Evolutionary conservation across 1,284 basidiomycete genomes (phyloP).

Genomic region (Neotropicomus parvogracilis): DNA sequence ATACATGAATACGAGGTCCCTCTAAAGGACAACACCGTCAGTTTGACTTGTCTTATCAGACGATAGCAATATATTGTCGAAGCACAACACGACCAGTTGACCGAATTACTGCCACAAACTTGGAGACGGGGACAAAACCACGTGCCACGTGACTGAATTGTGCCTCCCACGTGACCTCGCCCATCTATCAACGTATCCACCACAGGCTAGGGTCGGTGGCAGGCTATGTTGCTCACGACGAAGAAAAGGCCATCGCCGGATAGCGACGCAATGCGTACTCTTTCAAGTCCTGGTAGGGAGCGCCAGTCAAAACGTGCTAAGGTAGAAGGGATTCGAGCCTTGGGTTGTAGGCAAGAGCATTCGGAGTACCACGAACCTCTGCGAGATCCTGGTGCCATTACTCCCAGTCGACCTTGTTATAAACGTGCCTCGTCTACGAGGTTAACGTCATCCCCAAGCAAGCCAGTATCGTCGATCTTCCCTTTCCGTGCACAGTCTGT

Average conservation of each 20-base stretch:
- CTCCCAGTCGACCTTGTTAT: conserved; percentile 1
- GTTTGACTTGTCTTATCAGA: too few species aligned
- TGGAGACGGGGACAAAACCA: too few species aligned
- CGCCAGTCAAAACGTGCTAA: conserved; percentile 28
- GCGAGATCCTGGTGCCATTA: conserved; percentile 14
- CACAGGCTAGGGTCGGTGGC: too few species aligned
- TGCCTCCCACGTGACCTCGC: too few species aligned
- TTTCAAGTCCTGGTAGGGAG: conserved; percentile 13
- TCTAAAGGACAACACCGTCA: too few species aligned
- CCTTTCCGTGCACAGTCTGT: conserved; percentile 30
- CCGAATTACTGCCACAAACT: too few species aligned
- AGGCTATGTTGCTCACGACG: conserved; percentile 5
- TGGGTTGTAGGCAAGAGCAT: conserved; percentile 10
- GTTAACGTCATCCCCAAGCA: conserved; percentile 18
- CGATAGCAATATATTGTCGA: too few species aligned
- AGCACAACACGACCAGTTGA: too few species aligned
- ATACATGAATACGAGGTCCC: too few species aligned
- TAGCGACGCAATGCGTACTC: conserved; percentile 9
- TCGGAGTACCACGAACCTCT: conserved; percentile 21
- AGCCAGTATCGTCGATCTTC: conserved; percentile 15
- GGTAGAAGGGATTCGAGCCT: conserved; percentile 16
- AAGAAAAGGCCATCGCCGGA: conserved; percentile 32
- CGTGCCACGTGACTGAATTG: too few species aligned
- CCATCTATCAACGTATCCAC: too few species aligned
- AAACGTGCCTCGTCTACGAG: conserved; percentile 23